Conservation (phyloP, 805 yeast species). For the Dipodascus geniculatus region DNA sequence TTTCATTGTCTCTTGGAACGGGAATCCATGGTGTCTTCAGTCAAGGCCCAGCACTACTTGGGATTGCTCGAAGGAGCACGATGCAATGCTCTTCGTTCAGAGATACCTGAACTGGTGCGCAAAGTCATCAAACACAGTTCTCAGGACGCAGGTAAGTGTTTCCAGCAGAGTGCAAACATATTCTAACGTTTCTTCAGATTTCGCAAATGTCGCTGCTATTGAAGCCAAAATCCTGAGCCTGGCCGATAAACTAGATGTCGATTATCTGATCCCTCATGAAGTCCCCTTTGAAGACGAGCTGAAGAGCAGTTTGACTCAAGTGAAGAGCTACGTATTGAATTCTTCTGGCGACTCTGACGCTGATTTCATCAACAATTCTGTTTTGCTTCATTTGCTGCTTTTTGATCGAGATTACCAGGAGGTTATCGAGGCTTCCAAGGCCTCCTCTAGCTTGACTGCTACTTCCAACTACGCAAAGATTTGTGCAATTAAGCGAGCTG, state of each 20-base stretch:
- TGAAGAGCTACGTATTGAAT: not conserved
- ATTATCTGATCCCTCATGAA: slow-evolving; percentile 4
- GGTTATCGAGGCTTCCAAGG: slow-evolving; percentile 10
- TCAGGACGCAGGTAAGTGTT: slow-evolving; percentile 3
- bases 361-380: slow-evolving; percentile 8
- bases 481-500: slow-evolving; percentile 12
- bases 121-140: slow-evolving; percentile 9
- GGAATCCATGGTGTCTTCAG: not conserved
- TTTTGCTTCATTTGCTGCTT: slow-evolving; percentile 13
- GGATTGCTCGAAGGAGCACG: slow-evolving; percentile 12
- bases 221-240: slow-evolving; percentile 6
- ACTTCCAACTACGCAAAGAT: slow-evolving; percentile 11
- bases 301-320: not conserved
- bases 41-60: slow-evolving; percentile 5
- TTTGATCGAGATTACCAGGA: slow-evolving; percentile 9
- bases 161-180: not conserved
- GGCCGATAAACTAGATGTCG: slow-evolving; percentile 4
- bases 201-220: slow-evolving; percentile 3
- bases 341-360: slow-evolving; percentile 7
- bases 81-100: slow-evolving; percentile 8
- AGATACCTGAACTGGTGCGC: slow-evolving; percentile 12
- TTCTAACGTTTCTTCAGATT: slow-evolving; percentile 4
- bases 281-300: slow-evolving; percentile 2
- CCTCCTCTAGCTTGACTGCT: slow-evolving; percentile 3
- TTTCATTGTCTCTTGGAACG: too few relatives aligned